Percentiles rank a stretch among this genome's conserved stretches.
Evolutionary conservation across 805 yeast species (phyloP).

Genomic region (Kregervanrija pseudodelftensis): DNA sequence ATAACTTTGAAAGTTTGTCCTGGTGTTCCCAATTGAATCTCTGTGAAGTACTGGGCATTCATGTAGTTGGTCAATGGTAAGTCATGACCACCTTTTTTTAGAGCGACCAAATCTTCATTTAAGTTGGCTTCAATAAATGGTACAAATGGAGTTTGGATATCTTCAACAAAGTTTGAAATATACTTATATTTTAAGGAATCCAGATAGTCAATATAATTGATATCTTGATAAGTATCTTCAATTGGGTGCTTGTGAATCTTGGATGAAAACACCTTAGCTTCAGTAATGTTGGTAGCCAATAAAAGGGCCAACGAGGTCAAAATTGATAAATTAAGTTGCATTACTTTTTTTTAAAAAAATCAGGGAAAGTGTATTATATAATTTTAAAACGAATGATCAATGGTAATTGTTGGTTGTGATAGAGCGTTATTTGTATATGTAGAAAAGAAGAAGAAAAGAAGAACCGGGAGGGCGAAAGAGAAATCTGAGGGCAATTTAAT

Average conservation of each 20-base stretch:
- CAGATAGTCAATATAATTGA: conserved; percentile 40
- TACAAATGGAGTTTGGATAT: conserved; percentile 27
- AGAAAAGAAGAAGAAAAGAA: not conserved
- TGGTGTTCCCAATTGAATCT: conserved; percentile 87
- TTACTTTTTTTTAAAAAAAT: conserved; percentile 1
- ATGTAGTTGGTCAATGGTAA: conserved; percentile 87
- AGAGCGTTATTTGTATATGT: not conserved
- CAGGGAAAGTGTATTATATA: too few species aligned
- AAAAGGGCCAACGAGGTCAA: conserved; percentile 39
- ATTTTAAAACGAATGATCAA: too few species aligned
- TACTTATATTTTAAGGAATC: conserved; percentile 43
- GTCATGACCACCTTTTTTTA: conserved; percentile 44
- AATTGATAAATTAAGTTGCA: conserved; percentile 29
- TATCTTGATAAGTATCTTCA: conserved; percentile 39
- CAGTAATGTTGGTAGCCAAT: conserved; percentile 23
- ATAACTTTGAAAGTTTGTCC: conserved; percentile 90
- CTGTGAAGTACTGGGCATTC: conserved; percentile 95
- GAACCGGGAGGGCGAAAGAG: not conserved
- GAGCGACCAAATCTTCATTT: conserved; percentile 6
- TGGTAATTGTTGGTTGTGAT: not conserved
- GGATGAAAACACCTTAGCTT: conserved; percentile 42
- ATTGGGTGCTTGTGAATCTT: conserved; percentile 40
- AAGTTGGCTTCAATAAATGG: conserved; percentile 32
- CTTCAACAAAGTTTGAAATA: conserved; percentile 19
- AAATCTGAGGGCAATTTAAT: not conserved